phyloP scores from a whole-genome alignment of 139 green algal genomes.

The Chlamydomonas schloesseri region DNA sequence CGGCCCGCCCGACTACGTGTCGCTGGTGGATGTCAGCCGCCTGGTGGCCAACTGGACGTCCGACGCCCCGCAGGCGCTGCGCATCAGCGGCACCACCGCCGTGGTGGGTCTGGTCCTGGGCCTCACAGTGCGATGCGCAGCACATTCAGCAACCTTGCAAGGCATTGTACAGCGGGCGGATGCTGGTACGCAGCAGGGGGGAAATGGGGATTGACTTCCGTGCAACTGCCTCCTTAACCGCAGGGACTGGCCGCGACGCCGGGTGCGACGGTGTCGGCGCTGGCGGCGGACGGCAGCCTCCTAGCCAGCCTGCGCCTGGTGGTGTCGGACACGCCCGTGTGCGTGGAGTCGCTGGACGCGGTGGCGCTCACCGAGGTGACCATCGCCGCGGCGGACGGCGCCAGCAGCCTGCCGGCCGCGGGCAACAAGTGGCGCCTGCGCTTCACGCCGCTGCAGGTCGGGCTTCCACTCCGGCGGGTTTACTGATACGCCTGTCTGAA shows the following conservation, averaged over 20 bases:
- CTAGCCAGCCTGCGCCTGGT: conserved; percentile 2
- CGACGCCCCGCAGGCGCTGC: conserved; percentile 7
- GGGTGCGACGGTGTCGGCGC: not conserved
- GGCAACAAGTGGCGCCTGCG: not conserved
- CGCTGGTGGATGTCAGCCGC: conserved; percentile 46
- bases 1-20: conserved; percentile 1
- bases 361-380: conserved; percentile 41
- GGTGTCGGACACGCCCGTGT: conserved; percentile 49
- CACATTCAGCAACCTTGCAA: too few species aligned
- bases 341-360: conserved; percentile 41
- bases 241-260: not conserved
- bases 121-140: too few species aligned
- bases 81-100: not conserved
- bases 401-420: not conserved
- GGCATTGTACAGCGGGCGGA: too few species aligned
- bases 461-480: not conserved
- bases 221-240: too few species aligned
- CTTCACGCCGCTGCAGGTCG: conserved; percentile 35
- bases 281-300: not conserved
- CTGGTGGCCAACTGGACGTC: conserved; percentile 27
- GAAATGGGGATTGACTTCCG: too few species aligned
- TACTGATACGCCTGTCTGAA: too few species aligned
- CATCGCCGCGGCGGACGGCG: not conserved
- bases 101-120: not conserved
- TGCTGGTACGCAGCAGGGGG: too few species aligned